Evolutionary conservation across 306 rosid genomes (phyloP), one percentile per base, ranked within the genome.

Genomic region (Gastrolobium villosum): DNA sequence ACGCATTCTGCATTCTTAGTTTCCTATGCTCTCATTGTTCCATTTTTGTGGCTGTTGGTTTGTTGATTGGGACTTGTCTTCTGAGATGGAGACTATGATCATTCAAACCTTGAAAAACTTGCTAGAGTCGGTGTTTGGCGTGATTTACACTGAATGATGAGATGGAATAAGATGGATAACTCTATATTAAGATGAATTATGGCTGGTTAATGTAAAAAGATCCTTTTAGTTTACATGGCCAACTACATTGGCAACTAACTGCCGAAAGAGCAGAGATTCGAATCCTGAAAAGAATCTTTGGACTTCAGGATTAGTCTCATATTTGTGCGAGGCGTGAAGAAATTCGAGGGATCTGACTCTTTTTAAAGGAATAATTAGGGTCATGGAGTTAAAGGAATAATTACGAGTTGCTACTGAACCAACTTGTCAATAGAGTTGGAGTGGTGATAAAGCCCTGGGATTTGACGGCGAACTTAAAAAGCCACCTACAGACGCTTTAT

Each of bases 151-250:
- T 6, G 81, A 54, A 11, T 10, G 44, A 31, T 43, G 75, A 31
- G 74, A 53, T 77, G 39, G 6, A 31, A 31, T 43, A 68, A 31
- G 74, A 53, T 77, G 39, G 6, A 31, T 14, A 65, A 10, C n/a
- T 15, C n/a, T 46, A 49, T 7, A 6, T 5, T 26, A 6, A 37
- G 52, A 49, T 49, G 53, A 59, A 32, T 74, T 41, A 5, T 56
- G 4, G 30, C 31, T 56, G 31, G 66, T 40, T 35, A 31, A 67
- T 28, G 41, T 44, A 10, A 67, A 4, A 66, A 8, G 5, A 55
- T 8, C 36, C 37, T 55, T 55, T 30, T 7, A 55, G 8, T 7
- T 53, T 2, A 53, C 59, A 2, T 28, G 62, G 10, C 5, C 13
- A 54, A 5, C 62, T 55, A 30, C 36, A 3, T 0, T 28, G 62